Evolutionary conservation across 345 rosid species (phyloP).

Genomic region (Hibiscus syriacus): DNA sequence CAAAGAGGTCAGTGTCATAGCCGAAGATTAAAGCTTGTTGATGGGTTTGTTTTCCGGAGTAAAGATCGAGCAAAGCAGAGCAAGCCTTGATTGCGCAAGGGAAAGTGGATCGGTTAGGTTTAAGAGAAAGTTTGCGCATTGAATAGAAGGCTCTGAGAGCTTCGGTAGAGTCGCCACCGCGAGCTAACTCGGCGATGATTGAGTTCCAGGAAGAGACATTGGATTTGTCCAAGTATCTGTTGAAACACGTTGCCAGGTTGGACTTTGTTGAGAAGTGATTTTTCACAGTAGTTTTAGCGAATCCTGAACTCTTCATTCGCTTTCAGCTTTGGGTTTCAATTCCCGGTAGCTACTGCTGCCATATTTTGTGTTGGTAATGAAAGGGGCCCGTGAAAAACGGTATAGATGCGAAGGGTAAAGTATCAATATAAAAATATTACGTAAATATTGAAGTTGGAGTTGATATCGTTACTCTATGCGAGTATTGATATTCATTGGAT

Average conservation of each 20-base stretch:
- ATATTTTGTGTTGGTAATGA: neutral
- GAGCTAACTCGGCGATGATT: constrained; percentile 73
- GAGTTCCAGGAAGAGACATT: constrained; percentile 86
- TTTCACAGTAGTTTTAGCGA: constrained; percentile 11
- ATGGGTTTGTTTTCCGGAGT: constrained; percentile 69
- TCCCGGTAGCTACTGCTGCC: neutral
- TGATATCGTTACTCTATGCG: too few species aligned
- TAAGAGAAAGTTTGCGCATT: constrained; percentile 63
- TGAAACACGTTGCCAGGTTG: constrained; percentile 53
- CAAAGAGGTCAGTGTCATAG: constrained; percentile 56
- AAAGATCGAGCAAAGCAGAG: constrained; percentile 62
- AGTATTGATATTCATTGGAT: too few species aligned
- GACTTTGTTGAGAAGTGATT: constrained; percentile 31
- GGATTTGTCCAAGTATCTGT: constrained; percentile 58
- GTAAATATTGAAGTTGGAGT: too few species aligned
- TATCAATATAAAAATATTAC: too few species aligned
- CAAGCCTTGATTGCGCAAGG: constrained; percentile 89
- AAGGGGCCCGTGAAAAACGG: too few species aligned
- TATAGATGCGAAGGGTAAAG: too few species aligned
- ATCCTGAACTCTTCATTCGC: constrained; percentile 24
- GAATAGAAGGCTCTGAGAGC: constrained; percentile 76
- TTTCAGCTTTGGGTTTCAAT: neutral
- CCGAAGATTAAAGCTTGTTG: constrained; percentile 78
- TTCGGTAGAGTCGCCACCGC: constrained; percentile 64
- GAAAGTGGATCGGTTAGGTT: constrained; percentile 64